Evolutionary conservation across 2,329 filamentous ascomycete species (phyloP).

Genomic region (Pestalotiopsis sp.): DNA sequence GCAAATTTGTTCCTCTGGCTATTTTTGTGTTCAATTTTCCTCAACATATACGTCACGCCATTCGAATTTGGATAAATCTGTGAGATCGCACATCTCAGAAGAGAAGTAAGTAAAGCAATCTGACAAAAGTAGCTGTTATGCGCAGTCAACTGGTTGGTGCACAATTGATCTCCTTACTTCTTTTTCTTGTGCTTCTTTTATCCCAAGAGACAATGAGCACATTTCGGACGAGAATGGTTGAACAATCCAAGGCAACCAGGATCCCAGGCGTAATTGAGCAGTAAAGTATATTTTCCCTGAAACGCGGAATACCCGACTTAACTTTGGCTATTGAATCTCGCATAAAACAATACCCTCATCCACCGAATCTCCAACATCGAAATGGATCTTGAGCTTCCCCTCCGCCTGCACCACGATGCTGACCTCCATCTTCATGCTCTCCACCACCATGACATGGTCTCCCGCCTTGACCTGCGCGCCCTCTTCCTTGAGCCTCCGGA

Average conservation of each 20-base stretch:
- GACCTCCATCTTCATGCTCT: conserved; percentile 48
- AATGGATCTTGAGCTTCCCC: conserved; percentile 28
- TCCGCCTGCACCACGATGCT: conserved; percentile 29
- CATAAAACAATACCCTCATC: not conserved
- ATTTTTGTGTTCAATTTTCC: not conserved
- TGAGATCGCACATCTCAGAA: too few relatives aligned
- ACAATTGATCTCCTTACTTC: too few relatives aligned
- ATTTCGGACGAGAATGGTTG: too few relatives aligned
- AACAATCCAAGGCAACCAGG: too few relatives aligned
- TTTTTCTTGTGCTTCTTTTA: too few relatives aligned
- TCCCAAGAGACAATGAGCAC: too few relatives aligned
- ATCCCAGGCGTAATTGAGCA: too few relatives aligned
- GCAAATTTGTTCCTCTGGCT: not conserved
- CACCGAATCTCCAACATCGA: not conserved
- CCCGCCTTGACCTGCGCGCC: conserved; percentile 33
- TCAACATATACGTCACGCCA: too few relatives aligned
- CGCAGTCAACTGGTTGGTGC: too few relatives aligned
- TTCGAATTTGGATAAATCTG: too few relatives aligned
- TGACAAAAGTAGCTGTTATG: too few relatives aligned
- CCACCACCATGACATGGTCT: conserved; percentile 35
- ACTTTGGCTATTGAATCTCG: not conserved
- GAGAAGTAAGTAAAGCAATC: too few relatives aligned
- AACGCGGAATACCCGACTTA: not conserved
- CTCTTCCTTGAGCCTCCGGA: conserved; percentile 32
- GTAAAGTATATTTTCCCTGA: not conserved